These are phyloP conservation scores for Plasmodium yoelii DNA, from an alignment of 169 alveolate species.

Conservation along the genomic window DNA sequence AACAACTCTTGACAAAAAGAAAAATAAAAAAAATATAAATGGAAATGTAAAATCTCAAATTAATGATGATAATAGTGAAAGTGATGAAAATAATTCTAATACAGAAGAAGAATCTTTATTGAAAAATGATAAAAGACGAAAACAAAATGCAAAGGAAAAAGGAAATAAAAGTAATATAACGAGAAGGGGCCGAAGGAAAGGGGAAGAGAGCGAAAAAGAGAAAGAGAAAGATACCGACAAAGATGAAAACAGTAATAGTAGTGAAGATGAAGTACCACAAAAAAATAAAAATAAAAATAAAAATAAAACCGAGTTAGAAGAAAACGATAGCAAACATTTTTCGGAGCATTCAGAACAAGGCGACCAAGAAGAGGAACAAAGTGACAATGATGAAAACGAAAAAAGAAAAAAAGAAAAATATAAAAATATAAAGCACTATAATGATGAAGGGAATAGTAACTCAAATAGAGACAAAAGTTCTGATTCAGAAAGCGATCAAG, in stretches of 20 bases:
- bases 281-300: background rate
- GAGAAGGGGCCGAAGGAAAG: background rate
- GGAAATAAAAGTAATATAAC: constrained; percentile 1
- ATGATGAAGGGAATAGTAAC: background rate
- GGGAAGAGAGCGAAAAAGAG: background rate
- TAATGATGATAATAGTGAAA: constrained; percentile 14
- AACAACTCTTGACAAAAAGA: constrained; percentile 31
- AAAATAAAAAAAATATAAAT: constrained; percentile 2
- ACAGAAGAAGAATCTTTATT: constrained; percentile 2
- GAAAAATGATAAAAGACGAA: background rate
- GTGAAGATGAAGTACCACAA: background rate
- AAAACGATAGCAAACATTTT: background rate
- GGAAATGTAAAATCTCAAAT: constrained; percentile 12
- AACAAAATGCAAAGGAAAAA: background rate
- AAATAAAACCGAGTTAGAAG: background rate
- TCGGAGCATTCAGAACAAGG: background rate
- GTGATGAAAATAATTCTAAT: constrained; percentile 10
- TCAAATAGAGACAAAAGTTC: background rate
- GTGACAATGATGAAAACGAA: too few species aligned
- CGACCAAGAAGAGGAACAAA: too few species aligned
- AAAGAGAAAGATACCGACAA: background rate
- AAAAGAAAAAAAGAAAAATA: background rate
- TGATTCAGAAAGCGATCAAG: background rate
- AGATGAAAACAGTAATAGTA: background rate
- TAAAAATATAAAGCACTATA: background rate